These are phyloP conservation scores for Erigeron philadelphicus DNA, from an alignment of 140 eudicot genomes.

Conservation along the genomic window DNA sequence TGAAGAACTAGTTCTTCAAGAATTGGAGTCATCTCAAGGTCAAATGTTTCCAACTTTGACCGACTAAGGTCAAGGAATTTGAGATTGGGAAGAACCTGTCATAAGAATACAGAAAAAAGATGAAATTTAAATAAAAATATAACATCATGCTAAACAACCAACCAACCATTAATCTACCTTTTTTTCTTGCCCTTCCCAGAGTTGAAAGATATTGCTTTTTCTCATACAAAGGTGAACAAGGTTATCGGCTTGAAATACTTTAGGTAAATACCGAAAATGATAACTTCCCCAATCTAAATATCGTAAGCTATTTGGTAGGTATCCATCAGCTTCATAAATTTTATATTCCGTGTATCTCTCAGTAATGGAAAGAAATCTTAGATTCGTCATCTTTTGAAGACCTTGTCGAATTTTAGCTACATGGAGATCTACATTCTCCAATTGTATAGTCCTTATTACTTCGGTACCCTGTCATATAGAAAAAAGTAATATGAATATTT, in stretches of 20 bases:
- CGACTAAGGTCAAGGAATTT: background rate
- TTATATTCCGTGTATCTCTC: background rate
- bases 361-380: background rate
- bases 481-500: background rate
- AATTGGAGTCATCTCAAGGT: background rate
- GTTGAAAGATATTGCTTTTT: background rate
- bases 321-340: background rate
- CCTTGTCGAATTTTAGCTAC: background rate
- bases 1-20: background rate
- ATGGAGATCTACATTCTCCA: background rate
- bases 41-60: background rate
- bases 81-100: background rate
- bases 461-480: background rate
- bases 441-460: background rate
- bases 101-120: background rate
- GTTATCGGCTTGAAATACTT: constrained; percentile 5
- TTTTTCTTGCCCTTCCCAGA: constrained; percentile 10
- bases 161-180: constrained; percentile 4
- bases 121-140: background rate
- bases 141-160: background rate
- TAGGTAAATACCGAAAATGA: constrained; percentile 1
- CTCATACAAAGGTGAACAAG: constrained; percentile 1
- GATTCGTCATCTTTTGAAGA: constrained; percentile 3
- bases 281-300: background rate
- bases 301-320: constrained; percentile 6